phyloP scores from a whole-genome alignment of 2,329 filamentous ascomycete genomes.

The Calonectria honghensis region DNA sequence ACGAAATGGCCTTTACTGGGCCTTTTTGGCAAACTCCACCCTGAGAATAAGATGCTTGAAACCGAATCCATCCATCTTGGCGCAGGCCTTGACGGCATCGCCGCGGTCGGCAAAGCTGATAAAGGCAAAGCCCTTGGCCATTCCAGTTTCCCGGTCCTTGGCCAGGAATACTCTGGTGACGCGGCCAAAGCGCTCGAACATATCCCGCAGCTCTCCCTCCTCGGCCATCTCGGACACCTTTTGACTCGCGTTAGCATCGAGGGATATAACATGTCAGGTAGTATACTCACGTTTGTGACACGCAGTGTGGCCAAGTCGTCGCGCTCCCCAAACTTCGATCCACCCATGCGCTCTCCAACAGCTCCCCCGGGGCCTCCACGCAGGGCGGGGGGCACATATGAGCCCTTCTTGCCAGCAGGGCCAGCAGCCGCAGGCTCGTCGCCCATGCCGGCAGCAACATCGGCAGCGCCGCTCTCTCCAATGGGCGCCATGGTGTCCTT shows the following conservation, averaged over 20 bases:
- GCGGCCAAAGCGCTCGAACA: constrained; percentile 98
- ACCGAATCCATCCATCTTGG: constrained; percentile 98
- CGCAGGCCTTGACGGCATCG: constrained; percentile 93
- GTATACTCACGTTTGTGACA: constrained; percentile 91
- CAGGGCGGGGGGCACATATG: constrained; percentile 95
- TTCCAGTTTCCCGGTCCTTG: constrained; percentile 96
- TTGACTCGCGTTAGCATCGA: constrained; percentile 55
- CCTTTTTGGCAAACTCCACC: constrained; percentile 91
- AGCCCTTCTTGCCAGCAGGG: constrained; percentile 81
- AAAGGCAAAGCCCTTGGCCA: constrained; percentile 99
- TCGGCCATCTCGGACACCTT: constrained; percentile 98
- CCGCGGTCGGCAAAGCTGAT: constrained; percentile 94
- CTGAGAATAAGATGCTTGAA: constrained; percentile 91
- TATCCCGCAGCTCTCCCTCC: constrained; percentile 94
- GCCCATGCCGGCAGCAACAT: constrained; percentile 73
- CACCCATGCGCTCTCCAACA: constrained; percentile 86
- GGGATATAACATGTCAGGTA: background rate
- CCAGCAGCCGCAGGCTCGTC: constrained; percentile 70
- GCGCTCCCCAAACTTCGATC: constrained; percentile 91
- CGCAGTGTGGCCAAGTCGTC: constrained; percentile 97
- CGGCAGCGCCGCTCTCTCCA: constrained; percentile 74
- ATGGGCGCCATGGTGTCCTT: constrained; percentile 99
- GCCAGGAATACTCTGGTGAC: constrained; percentile 98
- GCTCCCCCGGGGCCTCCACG: constrained; percentile 79
- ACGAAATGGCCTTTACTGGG: constrained; percentile 62